These are phyloP conservation scores for Fusarium sp. DNA, from an alignment of 2,329 filamentous ascomycete species.

Conservation along the genomic window DNA sequence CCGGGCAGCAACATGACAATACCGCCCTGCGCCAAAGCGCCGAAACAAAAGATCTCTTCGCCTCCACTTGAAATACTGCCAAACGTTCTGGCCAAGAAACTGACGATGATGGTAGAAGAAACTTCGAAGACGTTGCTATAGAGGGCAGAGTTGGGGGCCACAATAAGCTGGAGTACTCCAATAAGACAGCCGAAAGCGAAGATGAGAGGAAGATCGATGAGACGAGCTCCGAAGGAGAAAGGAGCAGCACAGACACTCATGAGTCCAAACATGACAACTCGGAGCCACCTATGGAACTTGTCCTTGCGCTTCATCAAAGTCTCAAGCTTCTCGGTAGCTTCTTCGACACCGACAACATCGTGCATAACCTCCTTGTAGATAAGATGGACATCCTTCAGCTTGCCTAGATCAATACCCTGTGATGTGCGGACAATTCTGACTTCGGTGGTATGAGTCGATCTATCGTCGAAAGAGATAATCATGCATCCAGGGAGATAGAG, in stretches of 20 bases:
- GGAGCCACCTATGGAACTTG: constrained; percentile 60
- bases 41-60: constrained; percentile 68
- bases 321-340: constrained; percentile 62
- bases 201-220: constrained; percentile 75
- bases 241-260: constrained; percentile 76
- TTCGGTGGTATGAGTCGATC: constrained; percentile 69
- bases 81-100: constrained; percentile 69
- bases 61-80: constrained; percentile 60
- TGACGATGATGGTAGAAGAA: constrained; percentile 66
- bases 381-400: constrained; percentile 66
- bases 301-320: constrained; percentile 61
- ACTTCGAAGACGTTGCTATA: constrained; percentile 74
- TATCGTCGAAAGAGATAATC: constrained; percentile 88
- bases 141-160: constrained; percentile 73
- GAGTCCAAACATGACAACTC: constrained; percentile 74
- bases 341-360: constrained; percentile 65
- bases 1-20: constrained; percentile 73
- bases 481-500: constrained; percentile 90
- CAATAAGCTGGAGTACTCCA: constrained; percentile 73
- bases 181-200: constrained; percentile 76
- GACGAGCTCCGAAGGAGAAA: constrained; percentile 76
- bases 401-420: constrained; percentile 68
- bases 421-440: constrained; percentile 68
- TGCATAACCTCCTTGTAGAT: constrained; percentile 73
- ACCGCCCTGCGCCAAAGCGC: constrained; percentile 69